Evolutionary conservation across 2,329 filamentous ascomycete genomes (phyloP), one percentile per base, ranked within the genome.

Genomic region (Monilinia fructigena): DNA sequence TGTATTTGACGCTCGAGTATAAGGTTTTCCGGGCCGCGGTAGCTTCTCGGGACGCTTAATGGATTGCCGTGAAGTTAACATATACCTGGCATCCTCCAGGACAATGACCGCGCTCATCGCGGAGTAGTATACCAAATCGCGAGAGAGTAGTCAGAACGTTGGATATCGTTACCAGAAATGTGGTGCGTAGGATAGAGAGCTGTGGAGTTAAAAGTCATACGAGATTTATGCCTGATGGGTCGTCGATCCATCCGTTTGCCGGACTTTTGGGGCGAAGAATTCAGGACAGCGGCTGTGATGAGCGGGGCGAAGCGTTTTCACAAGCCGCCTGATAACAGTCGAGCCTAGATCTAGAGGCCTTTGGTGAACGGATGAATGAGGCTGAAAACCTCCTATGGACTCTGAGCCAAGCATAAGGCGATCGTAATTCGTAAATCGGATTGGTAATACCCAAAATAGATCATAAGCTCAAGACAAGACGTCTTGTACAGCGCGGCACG

Each of bases 81-180:
- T 50, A 16, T 8, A 45, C 26, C 20, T 8, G 4, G 40, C 45
- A 23, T 60, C 45, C 20, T 48, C 20, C 23, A 38, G 28, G 35
- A 8, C 12, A 11, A 28, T 20, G 45, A 7, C 20, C 20, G 28
- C 28, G 2, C n/a, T 20, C 12, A 48, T 35, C n/a, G 20, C 31
- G 18, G 4, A 38, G 31, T 23, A n/a, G 28, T 26, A 38, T 14
- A 20, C 28, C 28, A 38, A 60, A 60, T 45, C 14, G 31, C 31
- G 31, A 26, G 35, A 38, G 18, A 18, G 14, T 12, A 60, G 4
- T 23, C 58, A 20, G 28, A 14, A 60, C n/a, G n/a, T 50, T 60
- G 58, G 4, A 14, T 60, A 50, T 60, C 45, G 50, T 38, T 50
- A 31, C 28, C n/a, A 60, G 28, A 50, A 48, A n/a, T 50, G 31